A percentile compares a stretch with the other conserved stretches of the same genome.
These are phyloP conservation scores for Acorus gramineus DNA, from an alignment of 106 monocot species.

Conservation along the genomic window DNA sequence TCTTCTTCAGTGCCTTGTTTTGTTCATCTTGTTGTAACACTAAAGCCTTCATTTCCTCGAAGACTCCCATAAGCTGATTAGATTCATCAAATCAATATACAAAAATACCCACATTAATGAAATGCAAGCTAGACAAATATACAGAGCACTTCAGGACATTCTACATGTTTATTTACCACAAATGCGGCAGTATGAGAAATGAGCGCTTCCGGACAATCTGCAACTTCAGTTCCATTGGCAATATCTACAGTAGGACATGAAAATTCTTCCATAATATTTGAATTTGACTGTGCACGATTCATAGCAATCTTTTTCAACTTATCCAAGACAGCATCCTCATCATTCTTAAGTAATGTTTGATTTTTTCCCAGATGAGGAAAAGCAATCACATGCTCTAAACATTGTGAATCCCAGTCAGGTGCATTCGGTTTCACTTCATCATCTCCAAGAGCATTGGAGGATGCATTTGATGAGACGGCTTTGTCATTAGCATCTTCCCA, in stretches of 20 bases:
- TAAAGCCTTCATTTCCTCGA: conserved; percentile 4
- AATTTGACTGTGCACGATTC: too few species aligned
- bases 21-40: neutral
- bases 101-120: neutral
- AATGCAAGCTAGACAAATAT: neutral
- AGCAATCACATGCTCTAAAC: too few species aligned
- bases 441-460: too few species aligned
- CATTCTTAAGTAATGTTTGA: too few species aligned
- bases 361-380: too few species aligned
- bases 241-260: conserved; percentile 11
- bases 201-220: neutral
- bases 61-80: conserved; percentile 17
- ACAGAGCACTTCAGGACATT: neutral
- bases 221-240: neutral
- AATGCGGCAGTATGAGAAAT: conserved; percentile 1
- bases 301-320: too few species aligned
- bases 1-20: conserved; percentile 19
- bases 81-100: neutral
- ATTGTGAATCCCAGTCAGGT: too few species aligned
- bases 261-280: too few species aligned
- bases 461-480: too few species aligned
- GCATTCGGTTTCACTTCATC: too few species aligned
- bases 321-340: too few species aligned
- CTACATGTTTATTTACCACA: conserved; percentile 14
- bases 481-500: too few species aligned